These are phyloP conservation scores for Logfia minima DNA, from an alignment of 129 eudicot species.

Conservation along the genomic window DNA sequence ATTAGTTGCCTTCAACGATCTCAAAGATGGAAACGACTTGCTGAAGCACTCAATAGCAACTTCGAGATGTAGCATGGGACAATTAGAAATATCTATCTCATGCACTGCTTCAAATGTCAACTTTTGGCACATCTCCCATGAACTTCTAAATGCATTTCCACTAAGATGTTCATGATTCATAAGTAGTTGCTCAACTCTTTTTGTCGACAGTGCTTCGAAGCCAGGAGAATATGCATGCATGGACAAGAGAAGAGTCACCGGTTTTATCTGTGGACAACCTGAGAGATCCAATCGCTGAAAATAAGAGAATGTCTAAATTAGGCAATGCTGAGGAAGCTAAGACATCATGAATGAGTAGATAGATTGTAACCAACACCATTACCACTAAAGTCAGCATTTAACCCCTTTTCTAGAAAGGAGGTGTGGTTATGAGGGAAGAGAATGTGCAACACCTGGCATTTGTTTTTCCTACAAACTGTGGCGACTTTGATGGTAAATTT, in stretches of 20 bases:
- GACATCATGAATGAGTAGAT: background rate
- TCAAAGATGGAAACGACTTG: conserved; percentile 75
- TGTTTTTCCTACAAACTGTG: background rate
- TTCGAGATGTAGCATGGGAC: conserved; percentile 69
- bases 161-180: conserved; percentile 29
- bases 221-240: conserved; percentile 52
- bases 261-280: conserved; percentile 67
- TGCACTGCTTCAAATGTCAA: conserved; percentile 58
- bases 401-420: background rate
- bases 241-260: conserved; percentile 51
- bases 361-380: background rate
- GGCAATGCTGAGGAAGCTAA: background rate
- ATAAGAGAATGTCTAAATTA: conserved; percentile 19
- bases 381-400: background rate
- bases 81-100: conserved; percentile 72
- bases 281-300: conserved; percentile 78
- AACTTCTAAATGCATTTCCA: conserved; percentile 24
- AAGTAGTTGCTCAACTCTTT: conserved; percentile 33
- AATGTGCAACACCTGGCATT: background rate
- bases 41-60: conserved; percentile 52
- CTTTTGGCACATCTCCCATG: conserved; percentile 39
- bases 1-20: conserved; percentile 58
- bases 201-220: conserved; percentile 33
- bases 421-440: conserved; percentile 12
- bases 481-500: conserved; percentile 9